Percentiles rank a stretch among this genome's conserved stretches.
These are phyloP conservation scores for Nemania diffusa DNA, from an alignment of 2,329 filamentous ascomycete species.

Conservation along the genomic window DNA sequence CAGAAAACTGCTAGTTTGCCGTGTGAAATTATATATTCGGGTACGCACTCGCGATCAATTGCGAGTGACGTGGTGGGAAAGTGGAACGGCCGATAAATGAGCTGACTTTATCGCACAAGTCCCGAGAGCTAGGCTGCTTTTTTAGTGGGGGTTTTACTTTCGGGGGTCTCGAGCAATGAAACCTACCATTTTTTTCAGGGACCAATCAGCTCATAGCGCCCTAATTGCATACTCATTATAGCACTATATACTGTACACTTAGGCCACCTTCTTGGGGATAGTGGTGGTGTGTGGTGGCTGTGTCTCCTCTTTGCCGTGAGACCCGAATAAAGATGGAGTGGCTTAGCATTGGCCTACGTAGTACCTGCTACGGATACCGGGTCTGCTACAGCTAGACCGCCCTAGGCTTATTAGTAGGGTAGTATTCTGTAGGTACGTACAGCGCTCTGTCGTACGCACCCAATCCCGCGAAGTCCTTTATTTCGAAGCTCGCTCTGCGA, in stretches of 20 bases:
- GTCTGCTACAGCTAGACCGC: background rate
- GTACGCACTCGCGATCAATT: background rate
- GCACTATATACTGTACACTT: no score
- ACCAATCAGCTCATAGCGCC: constrained; percentile 1
- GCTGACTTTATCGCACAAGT: constrained; percentile 15
- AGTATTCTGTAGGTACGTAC: background rate
- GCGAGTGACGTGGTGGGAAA: constrained; percentile 32
- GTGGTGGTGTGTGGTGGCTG: background rate
- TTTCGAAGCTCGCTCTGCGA: constrained; percentile 22
- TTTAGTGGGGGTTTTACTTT: constrained; percentile 15
- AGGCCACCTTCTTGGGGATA: no score
- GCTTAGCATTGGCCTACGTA: background rate
- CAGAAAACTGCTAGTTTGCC: background rate
- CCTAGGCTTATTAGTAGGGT: no score
- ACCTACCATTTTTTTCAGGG: constrained; percentile 11
- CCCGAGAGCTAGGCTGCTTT: background rate
- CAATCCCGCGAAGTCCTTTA: constrained; percentile 13
- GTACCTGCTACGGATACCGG: no score
- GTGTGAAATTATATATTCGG: background rate
- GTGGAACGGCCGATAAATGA: constrained; percentile 29
- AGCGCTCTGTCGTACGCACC: background rate
- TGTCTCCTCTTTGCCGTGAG: background rate
- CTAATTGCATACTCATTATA: background rate
- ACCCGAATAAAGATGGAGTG: background rate
- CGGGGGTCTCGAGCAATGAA: constrained; percentile 3